Base-by-base conservation (phyloP, 306 rosid genomes). In the Lathyrus tuberosus region DNA sequence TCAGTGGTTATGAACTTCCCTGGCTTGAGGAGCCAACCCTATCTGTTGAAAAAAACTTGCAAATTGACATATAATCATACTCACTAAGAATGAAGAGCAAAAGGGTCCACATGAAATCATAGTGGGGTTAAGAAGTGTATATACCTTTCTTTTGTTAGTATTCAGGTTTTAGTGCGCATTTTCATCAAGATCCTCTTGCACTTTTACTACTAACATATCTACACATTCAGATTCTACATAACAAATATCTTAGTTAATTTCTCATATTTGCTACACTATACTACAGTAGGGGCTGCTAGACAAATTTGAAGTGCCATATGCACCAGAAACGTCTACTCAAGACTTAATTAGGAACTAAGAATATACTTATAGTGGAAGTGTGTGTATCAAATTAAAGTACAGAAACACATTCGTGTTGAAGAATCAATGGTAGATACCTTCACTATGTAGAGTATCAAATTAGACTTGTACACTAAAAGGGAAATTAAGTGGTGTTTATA, bases 1-100 rank as follows among this genome's bases (percentile, higher is more conserved):
- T 59, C 20, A 20, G 56, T 67, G 75, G 82, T 53, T 26, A 14
- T 38, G 14, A 76, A 67, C 88, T 83, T 86, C 91, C 91, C 78
- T 59, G 24, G 74, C 75, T 43, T 81, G 62, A 72, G 96, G 91
- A 86, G 82, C 85, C 84, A 86, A 86, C 85, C 76, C 58, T 53
- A 65, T 49, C 31, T 33, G 44, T 71, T 64, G 67, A 46, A 41
- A 2, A 12, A 62, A 63, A 61, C 71, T 33, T 38, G 44, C 41
- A 62, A 70, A 53, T 20, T 43, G 20, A 33, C 13, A 11, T 51
- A 30, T 52, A 58, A 77, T 70, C 31, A 77, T 46, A 35, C 35
- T 44, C 24, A 15, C 44, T 77, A 58, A 67, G 14, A 67, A 26
- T 10, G 8, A 71, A 58, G 65, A 58, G 65, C 69, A 67, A 52